Evolutionary conservation across 2,329 filamentous ascomycete species (phyloP), one percentile per base, ranked within the genome.

Genomic region (Hysterium pulicare): DNA sequence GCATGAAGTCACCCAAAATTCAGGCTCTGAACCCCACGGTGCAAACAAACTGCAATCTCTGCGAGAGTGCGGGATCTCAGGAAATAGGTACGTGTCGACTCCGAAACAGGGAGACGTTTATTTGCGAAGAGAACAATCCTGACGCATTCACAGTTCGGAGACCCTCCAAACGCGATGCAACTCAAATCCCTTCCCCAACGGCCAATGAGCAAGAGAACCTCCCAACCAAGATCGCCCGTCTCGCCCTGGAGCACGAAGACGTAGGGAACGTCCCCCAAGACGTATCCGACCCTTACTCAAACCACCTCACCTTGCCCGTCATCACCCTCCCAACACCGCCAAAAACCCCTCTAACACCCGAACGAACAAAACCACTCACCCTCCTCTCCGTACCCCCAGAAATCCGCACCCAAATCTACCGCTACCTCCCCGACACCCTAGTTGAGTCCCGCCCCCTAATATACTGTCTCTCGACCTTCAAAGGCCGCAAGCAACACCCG

Each of bases 391-490:
- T 67, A 2, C 64, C 64, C 1, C 60, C 62, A 4, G 65, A 68
- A 37, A 55, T 67, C 32, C 61, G 65, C 21, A 56, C 61, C 50
- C 54, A 65, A 16, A 65, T 68, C 42, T 68, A 67, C 53, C 61
- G 57, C 44, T 47, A 61, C 38, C 59, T 66, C 42, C 59, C 60
- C 22, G 59, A 64, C 38, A 35, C 44, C 40, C 58, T 68, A 39
- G 56, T 65, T 41, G 51, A 59, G 38, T 53, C 56, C 10, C 57
- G 62, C 21, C 64, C 65, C 10, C 62, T 68, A 33, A 62, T 65
- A 44, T 68, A 68, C 71, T 67, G 65, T 53, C 62, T 67, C 40
- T 63, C 61, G 33, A 66, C 62, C 33, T 65, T 64, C 31, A 53
- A 57, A 24, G 55, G 60, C 50, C 55, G 60, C 33, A 63, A 63